phyloP scores from a whole-genome alignment of 2,329 filamentous ascomycete genomes.

The Monilinia vaccinii-corymbosi region DNA sequence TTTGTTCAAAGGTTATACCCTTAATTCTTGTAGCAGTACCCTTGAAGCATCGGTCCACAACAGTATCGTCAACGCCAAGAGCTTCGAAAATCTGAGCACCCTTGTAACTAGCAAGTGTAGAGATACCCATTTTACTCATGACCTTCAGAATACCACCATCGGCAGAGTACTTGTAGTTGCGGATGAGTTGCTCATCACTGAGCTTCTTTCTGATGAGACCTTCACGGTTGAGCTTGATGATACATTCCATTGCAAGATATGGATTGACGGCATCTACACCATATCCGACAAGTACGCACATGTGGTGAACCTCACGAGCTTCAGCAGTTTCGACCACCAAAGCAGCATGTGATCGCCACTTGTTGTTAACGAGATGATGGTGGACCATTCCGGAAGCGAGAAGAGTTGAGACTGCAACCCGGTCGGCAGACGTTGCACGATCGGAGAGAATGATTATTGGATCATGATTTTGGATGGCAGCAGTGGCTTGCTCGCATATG shows the following conservation, averaged over 20 bases:
- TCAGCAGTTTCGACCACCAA: slow-evolving; percentile 88
- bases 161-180: slow-evolving; percentile 94
- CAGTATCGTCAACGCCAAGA: slow-evolving; percentile 81
- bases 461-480: slow-evolving; percentile 74
- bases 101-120: slow-evolving; percentile 92
- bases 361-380: slow-evolving; percentile 90
- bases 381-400: slow-evolving; percentile 90
- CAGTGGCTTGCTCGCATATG: slow-evolving; percentile 77
- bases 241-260: slow-evolving; percentile 92
- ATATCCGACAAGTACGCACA: slow-evolving; percentile 96
- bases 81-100: slow-evolving; percentile 97
- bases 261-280: slow-evolving; percentile 92
- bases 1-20: slow-evolving; percentile 86
- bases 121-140: slow-evolving; percentile 99
- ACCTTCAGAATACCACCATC: slow-evolving; percentile 96
- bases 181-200: slow-evolving; percentile 70
- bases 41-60: slow-evolving; percentile 90
- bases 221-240: slow-evolving; percentile 92
- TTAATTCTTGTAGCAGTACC: slow-evolving; percentile 91
- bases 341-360: slow-evolving; percentile 84
- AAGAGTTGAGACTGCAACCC: slow-evolving; percentile 76
- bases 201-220: slow-evolving; percentile 87
- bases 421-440: slow-evolving; percentile 71
- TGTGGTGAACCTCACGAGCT: slow-evolving; percentile 94
- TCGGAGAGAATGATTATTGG: slow-evolving; percentile 86